Percentiles rank a stretch among this genome's conserved stretches.
These are phyloP conservation scores for Talaromyces thailandensis DNA, from an alignment of 495 filamentous ascomycete genomes.

Conservation along the genomic window DNA sequence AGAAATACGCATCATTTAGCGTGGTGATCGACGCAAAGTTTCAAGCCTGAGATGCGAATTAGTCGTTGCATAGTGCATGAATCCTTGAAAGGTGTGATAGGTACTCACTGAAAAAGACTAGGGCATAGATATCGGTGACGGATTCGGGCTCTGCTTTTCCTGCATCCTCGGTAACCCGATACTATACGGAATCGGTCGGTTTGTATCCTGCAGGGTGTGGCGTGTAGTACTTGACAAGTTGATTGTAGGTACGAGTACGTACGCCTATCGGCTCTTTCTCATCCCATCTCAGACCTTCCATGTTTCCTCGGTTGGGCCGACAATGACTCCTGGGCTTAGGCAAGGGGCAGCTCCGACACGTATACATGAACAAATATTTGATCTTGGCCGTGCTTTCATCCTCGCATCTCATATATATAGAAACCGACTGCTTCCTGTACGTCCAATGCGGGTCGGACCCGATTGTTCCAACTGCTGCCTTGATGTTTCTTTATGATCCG, in stretches of 20 bases:
- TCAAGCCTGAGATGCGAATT: background rate
- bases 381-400: no score
- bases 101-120: background rate
- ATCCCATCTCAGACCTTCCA: background rate
- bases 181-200: background rate
- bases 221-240: no score
- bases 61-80: background rate
- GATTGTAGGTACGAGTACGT: no score
- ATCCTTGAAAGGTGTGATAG: background rate
- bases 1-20: background rate
- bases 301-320: background rate
- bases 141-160: background rate
- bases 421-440: no score
- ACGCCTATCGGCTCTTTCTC: background rate
- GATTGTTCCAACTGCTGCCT: no score
- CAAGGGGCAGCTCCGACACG: no score
- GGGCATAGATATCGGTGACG: background rate
- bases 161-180: background rate
- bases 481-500: no score
- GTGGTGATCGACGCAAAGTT: background rate
- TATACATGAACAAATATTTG: no score
- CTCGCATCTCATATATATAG: no score
- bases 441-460: no score
- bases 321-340: background rate
- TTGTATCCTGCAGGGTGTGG: background rate